Evolutionary conservation across 2,329 filamentous ascomycete species (phyloP).

Genomic region (Cadophora sp.): DNA sequence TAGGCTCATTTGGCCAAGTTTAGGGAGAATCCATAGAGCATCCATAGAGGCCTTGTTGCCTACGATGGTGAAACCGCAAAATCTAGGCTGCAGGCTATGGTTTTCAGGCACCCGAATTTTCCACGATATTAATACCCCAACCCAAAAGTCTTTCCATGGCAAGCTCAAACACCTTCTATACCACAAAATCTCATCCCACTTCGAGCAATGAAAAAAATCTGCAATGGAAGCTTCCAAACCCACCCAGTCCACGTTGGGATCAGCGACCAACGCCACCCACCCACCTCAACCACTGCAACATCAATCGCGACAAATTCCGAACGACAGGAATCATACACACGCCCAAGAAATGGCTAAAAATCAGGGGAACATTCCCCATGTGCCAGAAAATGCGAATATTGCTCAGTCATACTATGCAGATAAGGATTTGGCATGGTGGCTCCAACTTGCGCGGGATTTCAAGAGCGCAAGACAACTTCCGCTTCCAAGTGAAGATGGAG

Average conservation of each 20-base stretch:
- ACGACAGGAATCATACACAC: not conserved
- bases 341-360: not conserved
- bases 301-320: not conserved
- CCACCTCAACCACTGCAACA: not conserved
- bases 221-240: not conserved
- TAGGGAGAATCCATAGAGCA: no score
- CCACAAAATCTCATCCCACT: not conserved
- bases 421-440: conserved; percentile 30
- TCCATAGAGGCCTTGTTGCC: not conserved
- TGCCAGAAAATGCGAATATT: not conserved
- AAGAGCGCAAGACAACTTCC: conserved; percentile 25
- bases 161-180: no score
- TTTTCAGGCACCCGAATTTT: not conserved
- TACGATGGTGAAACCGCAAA: not conserved
- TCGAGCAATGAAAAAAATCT: not conserved
- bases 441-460: conserved; percentile 26
- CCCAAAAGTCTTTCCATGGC: not conserved
- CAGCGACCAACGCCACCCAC: not conserved
- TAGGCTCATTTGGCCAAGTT: no score
- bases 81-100: not conserved
- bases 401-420: conserved; percentile 24
- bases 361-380: not conserved
- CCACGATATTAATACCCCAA: not conserved
- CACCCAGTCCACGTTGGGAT: not conserved
- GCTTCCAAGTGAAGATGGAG: conserved; percentile 22